Base-by-base conservation (phyloP, 192 early-diverging fungal genomes). In the Jimgerdemannia lactiflua region DNA sequence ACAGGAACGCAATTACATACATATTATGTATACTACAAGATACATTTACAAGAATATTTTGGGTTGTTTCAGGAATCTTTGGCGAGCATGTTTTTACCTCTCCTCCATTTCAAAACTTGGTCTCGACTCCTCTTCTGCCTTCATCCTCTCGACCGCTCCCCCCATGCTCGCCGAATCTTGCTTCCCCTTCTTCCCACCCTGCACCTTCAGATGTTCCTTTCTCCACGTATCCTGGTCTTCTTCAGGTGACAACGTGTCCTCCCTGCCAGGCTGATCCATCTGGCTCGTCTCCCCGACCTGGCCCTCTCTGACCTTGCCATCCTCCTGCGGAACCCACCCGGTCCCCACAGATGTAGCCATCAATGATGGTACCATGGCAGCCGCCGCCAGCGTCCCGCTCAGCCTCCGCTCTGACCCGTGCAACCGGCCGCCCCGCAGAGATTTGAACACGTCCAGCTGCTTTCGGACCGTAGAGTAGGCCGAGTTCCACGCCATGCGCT, bases 401-500 rank as follows among this genome's bases (percentile, higher is more conserved):
- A 14, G 42, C 71, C 73, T 40, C 74, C 75, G 18, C 70, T 77
- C 11, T 74, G 71, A 40, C 73, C 20, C 11, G 71, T 63, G 39
- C 10, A 85, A 54, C 2, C 84, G 75, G 41, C 84, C 84, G 19
- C 84, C 84, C 66, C 84, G 81, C 49, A 85, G 42, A 1, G 84
- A 65, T 63, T 80, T 80, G 71, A 85, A 67, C 4, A 59, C 49
- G 49, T 59, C 49, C 8, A 86, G 67, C 19, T 84, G 77, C 9
- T 77, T 73, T 64, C 72, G 74, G 8, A 86, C 83, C 3, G 79
- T 77, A 0, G 74, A 78, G 39, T 81, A 77, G 4, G 86, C 79
- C 20, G 77, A 78, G 66, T 82, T 85, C 85, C 85, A 89, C 39
- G 83, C 81, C 19, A 86, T 77, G 42, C 82, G 73, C 9, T 83